A percentile compares a stretch with the other conserved stretches of the same genome.
phyloP scores from a whole-genome alignment of 352 stramenopile species.

The Peronospora farinosa region DNA sequence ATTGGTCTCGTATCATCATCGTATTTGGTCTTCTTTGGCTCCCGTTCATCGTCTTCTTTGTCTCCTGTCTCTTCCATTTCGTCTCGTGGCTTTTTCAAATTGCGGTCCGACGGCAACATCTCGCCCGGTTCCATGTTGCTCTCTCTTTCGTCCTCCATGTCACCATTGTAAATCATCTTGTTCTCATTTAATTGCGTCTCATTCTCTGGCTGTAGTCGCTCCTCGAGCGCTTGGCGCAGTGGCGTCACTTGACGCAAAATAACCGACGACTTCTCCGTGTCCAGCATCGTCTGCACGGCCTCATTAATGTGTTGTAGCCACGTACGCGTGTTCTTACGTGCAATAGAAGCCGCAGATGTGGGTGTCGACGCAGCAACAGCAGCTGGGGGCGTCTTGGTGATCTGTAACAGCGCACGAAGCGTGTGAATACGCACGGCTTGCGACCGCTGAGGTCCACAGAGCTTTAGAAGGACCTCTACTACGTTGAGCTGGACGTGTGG shows the following conservation, averaged over 20 bases:
- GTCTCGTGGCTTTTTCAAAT: slow-evolving; percentile 22
- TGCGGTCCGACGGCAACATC: slow-evolving; percentile 15
- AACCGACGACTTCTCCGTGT: slow-evolving; percentile 44
- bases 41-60: slow-evolving; percentile 13
- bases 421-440: slow-evolving; percentile 71
- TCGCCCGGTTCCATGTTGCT: slow-evolving; percentile 3
- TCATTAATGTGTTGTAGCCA: slow-evolving; percentile 44
- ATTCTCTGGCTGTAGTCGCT: slow-evolving; percentile 20
- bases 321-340: slow-evolving; percentile 27
- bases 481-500: slow-evolving; percentile 74
- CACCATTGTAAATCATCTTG: background rate
- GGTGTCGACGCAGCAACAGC: slow-evolving; percentile 22
- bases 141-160: background rate
- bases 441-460: slow-evolving; percentile 35
- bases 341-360: slow-evolving; percentile 20
- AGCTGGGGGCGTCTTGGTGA: slow-evolving; percentile 42
- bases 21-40: slow-evolving; percentile 29
- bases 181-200: slow-evolving; percentile 4
- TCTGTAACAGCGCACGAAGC: slow-evolving; percentile 58
- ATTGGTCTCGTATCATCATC: slow-evolving; percentile 9
- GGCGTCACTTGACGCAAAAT: slow-evolving; percentile 57
- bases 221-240: slow-evolving; percentile 42
- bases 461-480: slow-evolving; percentile 49
- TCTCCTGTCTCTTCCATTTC: slow-evolving; percentile 12
- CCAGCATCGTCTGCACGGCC: slow-evolving; percentile 31